Base-by-base conservation (phyloP, 108 stramenopile species). In the Cyclotella choctawhatcheeana region DNA sequence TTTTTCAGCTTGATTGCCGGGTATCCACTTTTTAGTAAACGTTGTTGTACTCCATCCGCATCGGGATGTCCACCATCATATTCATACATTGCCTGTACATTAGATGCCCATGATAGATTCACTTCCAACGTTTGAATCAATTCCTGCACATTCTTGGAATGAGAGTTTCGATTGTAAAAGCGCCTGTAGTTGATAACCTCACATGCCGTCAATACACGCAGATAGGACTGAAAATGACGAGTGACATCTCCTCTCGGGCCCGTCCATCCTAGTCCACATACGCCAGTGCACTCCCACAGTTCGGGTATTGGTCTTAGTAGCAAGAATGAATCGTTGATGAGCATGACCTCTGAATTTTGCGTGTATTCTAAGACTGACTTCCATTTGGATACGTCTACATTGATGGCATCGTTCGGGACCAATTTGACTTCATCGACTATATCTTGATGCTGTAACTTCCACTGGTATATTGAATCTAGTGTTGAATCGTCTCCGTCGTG, bases 1-100 rank as follows among this genome's bases (percentile, higher is more conserved):
- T 77, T 77, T 48, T 77, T 77, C 22, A 77, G 53, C 48, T 77
- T 77, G 33, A 77, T 77, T 44, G 76, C 76, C 22, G 76, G 76
- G 51, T 70, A 77, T 10, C 76, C 76, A 29, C 50, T 27, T 0
- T 44, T 45, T 16, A 77, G 2, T n/a, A 77, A 50, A 7, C 32
- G 50, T 54, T 55, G 64, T 59, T 77, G 76, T 0, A 67, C 69
- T 48, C 10, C 56, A 27, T 77, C 76, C 14, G 24, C 56, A 55
- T 77, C 76, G 26, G 76, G 76, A 44, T 77, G 76, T 14, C 68
- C 62, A 44, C 76, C 76, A 44, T 35, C 69, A 45, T 65, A 77
- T 4, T 70, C 76, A 34, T 65, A 77, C 31, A 64, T 25, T 22
- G 76, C 76, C 43, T 33, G 27, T 27, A 64, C 69, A 22, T 45